Base-by-base conservation (phyloP, 768 basidiomycete genomes). In the Xerocomus brunneocitrinus region DNA sequence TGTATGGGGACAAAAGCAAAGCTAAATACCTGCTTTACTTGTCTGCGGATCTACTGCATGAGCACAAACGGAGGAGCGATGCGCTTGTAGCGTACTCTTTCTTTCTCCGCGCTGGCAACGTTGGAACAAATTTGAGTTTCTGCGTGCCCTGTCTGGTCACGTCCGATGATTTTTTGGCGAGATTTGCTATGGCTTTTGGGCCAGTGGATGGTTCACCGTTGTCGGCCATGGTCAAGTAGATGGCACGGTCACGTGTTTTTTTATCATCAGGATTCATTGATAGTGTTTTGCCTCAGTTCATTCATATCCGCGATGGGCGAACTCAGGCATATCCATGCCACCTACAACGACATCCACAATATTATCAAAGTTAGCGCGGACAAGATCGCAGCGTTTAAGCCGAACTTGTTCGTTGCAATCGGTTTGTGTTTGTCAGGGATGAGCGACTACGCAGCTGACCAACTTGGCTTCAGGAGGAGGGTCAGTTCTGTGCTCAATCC, bases 271-370 rank as follows among this genome's bases (percentile, higher is more conserved):
- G 27, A 27, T 27, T 3, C 3, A 41, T 25, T 12, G 5, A 44
- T 16, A 10, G 7, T 22, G 13, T 8, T 24, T 54, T 7, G 24
- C 31, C 30, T 41, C 22, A 19, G 24, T n/a, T 12, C n/a, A 7
- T 8, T 19, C 30, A 40, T 14, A 32, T 54, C 55, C 42, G 47
- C 57, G 27, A 73, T 76, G 69, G 55, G 22, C 41, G 73, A 74
- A 64, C 75, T 81, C 38, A 68, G 84, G 62, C 89, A 91, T 65
- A 62, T 80, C 67, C 83, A 76, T 52, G 76, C 85, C 52, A 95
- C 91, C 19, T 97, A 97, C 76, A 95, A 95, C 63, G 87, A 95
- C 47, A 84, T 95, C 50, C 94, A 97, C 77, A 90, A 90, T 59
- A 78, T 92, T 56, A 93, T 95, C 62, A 83, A 83, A 61, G 74